Base-by-base conservation (phyloP, 2,329 filamentous ascomycete species). In the Tolypocladium inflatum region DNA sequence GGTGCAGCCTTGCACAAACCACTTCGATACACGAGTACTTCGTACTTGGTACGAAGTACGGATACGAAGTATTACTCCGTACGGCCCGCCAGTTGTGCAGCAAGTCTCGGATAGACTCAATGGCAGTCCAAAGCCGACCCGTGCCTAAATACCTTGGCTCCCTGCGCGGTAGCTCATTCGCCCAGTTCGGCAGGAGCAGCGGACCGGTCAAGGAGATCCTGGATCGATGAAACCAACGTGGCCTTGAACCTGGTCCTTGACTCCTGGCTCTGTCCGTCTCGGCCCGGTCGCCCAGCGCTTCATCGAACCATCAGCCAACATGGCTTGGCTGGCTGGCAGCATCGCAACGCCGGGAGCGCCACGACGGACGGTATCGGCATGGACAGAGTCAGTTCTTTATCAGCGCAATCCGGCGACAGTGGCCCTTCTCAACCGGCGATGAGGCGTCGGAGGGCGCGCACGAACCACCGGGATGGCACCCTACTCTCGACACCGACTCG, bases 121-220 rank as follows among this genome's bases (percentile, higher is more conserved):
- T 33, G 48, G 35, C 43, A 38, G 15, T 30, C 21, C 50, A 38
- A 35, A 35, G 30, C 42, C 30, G 35, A 43, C 42, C 53, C 52
- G 53, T 33, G 51, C 43, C 30, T 54, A 57, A 53, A 43, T 38
- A 53, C 61, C 67, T 63, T 59, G 57, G 62, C 64, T 67, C 55
- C 23, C 41, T 48, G 35, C 51, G 45, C 2, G 15, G 23, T 33
- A 41, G 45, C 37, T 54, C 13, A 58, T 58, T 58, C 57, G 57
- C 54, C 35, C 26, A 21, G n/a, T 37, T n/a, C 37, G 43, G 42
- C 35, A 39, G n/a, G 45, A 56, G 42, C 37, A 56, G 50, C 54
- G 38, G 54, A 56, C 54, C 57, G 57, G 54, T 56, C 57, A 58
- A 55, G 38, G 35, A 55, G 41, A 58, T 37, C 57, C 57, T 52